Base-by-base conservation (phyloP, 768 basidiomycete genomes). In the Naematelia encephala region DNA sequence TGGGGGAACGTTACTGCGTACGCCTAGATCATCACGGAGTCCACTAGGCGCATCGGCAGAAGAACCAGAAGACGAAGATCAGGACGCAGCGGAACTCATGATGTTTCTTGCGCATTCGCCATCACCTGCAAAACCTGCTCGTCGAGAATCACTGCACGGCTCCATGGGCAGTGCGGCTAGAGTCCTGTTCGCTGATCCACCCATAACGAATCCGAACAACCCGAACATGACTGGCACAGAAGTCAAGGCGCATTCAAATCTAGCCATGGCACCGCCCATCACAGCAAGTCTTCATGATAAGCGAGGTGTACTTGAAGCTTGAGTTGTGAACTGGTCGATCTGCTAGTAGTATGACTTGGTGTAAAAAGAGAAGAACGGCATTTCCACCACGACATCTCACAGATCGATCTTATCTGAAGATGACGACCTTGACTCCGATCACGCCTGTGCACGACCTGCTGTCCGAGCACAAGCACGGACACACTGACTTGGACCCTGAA, bases 31-130 rank as follows among this genome's bases (percentile, higher is more conserved):
- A 44, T 23, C 55, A 56, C 13, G 26, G 21, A 23, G 56, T 45
- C 25, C 25, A 44, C 11, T 21, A 11, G 25, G 46, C 5, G 51
- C 10, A 26, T 26, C 49, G 26, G 54, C 59, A 43, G 48, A 57
- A 46, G 45, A 54, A 30, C 53, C 54, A 44, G 30, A 49, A 5
- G 54, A 51, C 26, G 75, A 72, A 49, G 75, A 76, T 52, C 66
- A 72, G 56, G 58, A 67, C 44, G 75, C 75, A 1, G 75, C 75
- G 10, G 75, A 76, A 49, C 56, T 74, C 48, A 76, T 76, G 69
- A 71, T 76, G 62, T 76, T 72, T 54, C 63, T 76, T 19, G 75
- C 75, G 14, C 73, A 74, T 59, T 72, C 70, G 14, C 75, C 75
- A 2, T 69, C 67, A 23, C 69, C 72, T 1, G 52, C 64, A 43